Conservation (phyloP, 371 early-diverging fungal genomes). For the Mucor lusitanicus region DNA sequence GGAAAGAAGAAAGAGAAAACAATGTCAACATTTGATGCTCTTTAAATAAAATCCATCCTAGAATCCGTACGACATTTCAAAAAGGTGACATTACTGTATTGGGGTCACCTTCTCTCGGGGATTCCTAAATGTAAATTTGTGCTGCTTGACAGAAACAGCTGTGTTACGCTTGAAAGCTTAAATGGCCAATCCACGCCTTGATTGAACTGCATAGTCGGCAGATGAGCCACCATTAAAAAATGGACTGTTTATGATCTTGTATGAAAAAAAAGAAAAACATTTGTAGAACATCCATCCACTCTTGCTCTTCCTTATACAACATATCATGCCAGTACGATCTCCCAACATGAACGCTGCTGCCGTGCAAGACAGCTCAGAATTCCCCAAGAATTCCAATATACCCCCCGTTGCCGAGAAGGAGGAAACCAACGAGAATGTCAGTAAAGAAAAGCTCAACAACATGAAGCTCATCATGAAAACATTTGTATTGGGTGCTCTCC, state of each 20-base stretch:
- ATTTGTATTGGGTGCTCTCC: slow-evolving; percentile 43
- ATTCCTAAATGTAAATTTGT: background rate
- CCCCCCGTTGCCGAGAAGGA: slow-evolving; percentile 8
- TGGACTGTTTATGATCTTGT: background rate
- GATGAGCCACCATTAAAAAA: background rate
- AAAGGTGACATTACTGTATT: background rate
- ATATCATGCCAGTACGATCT: slow-evolving; percentile 14
- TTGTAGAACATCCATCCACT: background rate
- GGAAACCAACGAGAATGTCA: slow-evolving; percentile 31
- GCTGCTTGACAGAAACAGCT: background rate
- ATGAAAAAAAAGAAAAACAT: background rate
- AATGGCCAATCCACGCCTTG: background rate
- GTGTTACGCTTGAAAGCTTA: background rate
- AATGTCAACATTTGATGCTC: background rate
- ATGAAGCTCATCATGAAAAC: slow-evolving; percentile 50
- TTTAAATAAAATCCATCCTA: background rate
- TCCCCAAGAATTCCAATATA: background rate
- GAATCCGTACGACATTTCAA: background rate
- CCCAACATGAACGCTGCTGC: slow-evolving; percentile 9
- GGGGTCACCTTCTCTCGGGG: background rate
- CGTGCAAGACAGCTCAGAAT: background rate
- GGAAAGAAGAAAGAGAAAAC: background rate
- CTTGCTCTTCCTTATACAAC: background rate
- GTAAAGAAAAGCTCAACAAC: slow-evolving; percentile 38
- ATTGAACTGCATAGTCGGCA: background rate